These are phyloP conservation scores for Sugiyamaella valdiviana DNA, from an alignment of 805 yeast genomes.

Conservation along the genomic window DNA sequence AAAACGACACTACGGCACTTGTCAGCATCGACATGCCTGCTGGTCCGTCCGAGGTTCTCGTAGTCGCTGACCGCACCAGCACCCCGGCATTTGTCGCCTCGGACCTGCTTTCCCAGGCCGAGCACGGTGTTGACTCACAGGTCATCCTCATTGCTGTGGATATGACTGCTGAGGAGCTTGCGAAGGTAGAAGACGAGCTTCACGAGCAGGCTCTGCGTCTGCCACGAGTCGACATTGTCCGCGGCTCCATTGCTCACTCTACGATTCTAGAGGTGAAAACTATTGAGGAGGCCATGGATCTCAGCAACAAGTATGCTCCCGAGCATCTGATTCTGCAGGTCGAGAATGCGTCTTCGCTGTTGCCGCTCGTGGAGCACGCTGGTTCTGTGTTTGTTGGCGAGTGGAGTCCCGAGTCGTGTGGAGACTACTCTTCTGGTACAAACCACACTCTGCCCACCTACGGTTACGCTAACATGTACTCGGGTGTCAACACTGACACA, in stretches of 20 bases:
- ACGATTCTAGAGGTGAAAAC: constrained; percentile 64
- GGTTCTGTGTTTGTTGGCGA: constrained; percentile 97
- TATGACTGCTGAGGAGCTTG: constrained; percentile 53
- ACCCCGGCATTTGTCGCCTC: constrained; percentile 97
- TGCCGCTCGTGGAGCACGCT: constrained; percentile 76
- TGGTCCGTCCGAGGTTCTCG: constrained; percentile 97
- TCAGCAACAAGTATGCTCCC: constrained; percentile 91
- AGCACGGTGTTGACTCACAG: constrained; percentile 97
- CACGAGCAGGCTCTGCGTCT: constrained; percentile 73
- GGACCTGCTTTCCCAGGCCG: constrained; percentile 95
- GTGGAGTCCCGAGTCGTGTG: constrained; percentile 95
- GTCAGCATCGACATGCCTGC: constrained; percentile 99
- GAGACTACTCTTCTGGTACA: constrained; percentile 97
- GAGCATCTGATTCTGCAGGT: constrained; percentile 94
- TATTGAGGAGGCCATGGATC: constrained; percentile 73
- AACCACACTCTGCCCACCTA: constrained; percentile 98
- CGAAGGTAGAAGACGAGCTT: constrained; percentile 73
- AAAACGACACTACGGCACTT: constrained; percentile 89
- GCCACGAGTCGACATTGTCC: constrained; percentile 90
- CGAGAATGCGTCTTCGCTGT: constrained; percentile 66
- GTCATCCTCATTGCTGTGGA: constrained; percentile 84
- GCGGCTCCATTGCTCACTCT: constrained; percentile 89
- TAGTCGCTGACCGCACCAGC: constrained; percentile 77
- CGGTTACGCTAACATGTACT: constrained; percentile 95
- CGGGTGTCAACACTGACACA: constrained; percentile 94